Base-by-base conservation (phyloP, 371 early-diverging fungal species). In the Actinomucor elegans region DNA sequence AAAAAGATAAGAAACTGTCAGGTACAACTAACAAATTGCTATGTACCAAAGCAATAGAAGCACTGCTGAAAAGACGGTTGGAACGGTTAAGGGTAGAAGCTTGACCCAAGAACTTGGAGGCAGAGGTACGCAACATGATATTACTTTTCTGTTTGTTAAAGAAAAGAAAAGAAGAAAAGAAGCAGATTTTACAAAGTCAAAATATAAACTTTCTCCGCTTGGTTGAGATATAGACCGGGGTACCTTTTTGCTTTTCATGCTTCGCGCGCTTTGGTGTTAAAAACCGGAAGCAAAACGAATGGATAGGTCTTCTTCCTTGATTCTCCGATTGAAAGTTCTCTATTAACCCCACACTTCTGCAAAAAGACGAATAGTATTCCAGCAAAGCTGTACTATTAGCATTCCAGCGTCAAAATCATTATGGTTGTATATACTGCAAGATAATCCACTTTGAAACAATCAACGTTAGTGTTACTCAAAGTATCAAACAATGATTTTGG, bases 11-110 rank as follows among this genome's bases (percentile, higher is more conserved):
- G 14, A 29, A 20, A 38, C 11, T 8, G 18, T 35, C 37, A 52
- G 59, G 35, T 35, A 35, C 20, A 27, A 28, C 28, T 29, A 3
- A 21, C 29, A 41, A 4, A 12, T 52, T n/a, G n/a, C 24, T 31
- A 18, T 33, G 55, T 65, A 65, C 65, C 52, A 65, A 53, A 20
- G 60, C 59, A 52, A 55, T 42, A 57, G 65, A 52, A 41, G 65
- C 65, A 31, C 55, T 59, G 46, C 65, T 65, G 42, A 65, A 65
- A 34, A 65, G 60, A 45, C 65, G 65, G 38, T 20, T 38, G 32
- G 59, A 53, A 20, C 52, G 59, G 56, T 62, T 56, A 11, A 56
- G 26, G 18, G 14, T 29, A 27, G 48, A 45, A 38, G 63, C 49
- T 43, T 62, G 57, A 8, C 31, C 52, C 42, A 62, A 52, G 21